phyloP scores from a whole-genome alignment of 2,329 filamentous ascomycete species.

The Microsporum canis region DNA sequence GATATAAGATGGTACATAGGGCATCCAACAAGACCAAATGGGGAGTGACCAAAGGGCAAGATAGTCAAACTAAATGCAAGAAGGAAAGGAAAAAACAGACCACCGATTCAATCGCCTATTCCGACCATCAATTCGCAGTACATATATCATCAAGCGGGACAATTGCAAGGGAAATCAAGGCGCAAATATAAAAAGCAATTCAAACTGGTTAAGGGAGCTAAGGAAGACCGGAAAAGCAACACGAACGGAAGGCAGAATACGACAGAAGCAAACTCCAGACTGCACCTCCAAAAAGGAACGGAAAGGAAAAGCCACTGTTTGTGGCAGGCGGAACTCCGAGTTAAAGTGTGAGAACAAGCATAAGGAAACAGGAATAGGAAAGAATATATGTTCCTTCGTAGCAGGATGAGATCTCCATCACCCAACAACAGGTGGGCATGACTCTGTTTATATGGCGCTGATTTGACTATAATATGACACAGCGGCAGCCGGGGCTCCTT shows the following conservation, averaged over 20 bases:
- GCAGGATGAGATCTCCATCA: not conserved
- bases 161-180: constrained; percentile 1
- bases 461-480: constrained; percentile 46
- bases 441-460: not conserved
- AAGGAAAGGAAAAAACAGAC: not conserved
- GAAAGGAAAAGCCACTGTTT: not conserved
- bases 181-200: not conserved
- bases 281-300: not conserved
- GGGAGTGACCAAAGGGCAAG: not conserved
- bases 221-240: not conserved
- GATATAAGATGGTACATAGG: not conserved
- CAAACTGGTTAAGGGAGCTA: not conserved
- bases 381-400: not conserved
- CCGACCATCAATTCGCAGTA: constrained; percentile 3
- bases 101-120: constrained; percentile 4
- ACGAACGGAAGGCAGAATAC: not conserved
- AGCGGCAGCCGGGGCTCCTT: constrained; percentile 50
- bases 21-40: not conserved
- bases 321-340: not conserved
- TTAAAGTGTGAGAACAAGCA: not conserved
- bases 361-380: not conserved
- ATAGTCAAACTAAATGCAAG: not conserved
- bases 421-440: not conserved
- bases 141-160: not conserved
- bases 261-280: not conserved